These are phyloP conservation scores for Conticribra guillardii DNA, from an alignment of 108 stramenopile genomes.

Conservation along the genomic window DNA sequence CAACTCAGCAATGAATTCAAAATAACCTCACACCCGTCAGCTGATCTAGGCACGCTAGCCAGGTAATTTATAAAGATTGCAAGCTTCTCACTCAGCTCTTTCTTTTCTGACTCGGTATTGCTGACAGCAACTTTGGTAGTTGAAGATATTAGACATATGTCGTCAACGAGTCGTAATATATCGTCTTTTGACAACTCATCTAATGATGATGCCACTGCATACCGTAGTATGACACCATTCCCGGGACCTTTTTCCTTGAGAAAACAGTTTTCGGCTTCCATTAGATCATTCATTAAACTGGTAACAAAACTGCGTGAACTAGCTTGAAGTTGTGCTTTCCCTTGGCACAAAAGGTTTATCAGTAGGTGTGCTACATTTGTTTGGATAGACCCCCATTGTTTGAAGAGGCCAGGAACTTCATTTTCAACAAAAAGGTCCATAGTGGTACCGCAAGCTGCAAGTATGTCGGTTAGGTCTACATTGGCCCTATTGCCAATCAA, in stretches of 20 bases:
- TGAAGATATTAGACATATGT: conserved; percentile 3
- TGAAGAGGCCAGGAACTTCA: neutral
- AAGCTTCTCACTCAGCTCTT: conserved; percentile 7
- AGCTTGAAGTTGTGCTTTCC: neutral
- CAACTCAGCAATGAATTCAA: conserved; percentile 14
- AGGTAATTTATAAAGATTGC: conserved; percentile 21
- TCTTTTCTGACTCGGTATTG: conserved; percentile 2
- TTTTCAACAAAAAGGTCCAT: neutral
- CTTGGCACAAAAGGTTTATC: conserved; percentile 1
- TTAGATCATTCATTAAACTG: conserved; percentile 17
- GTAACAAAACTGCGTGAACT: conserved; percentile 16
- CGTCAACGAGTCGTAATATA: conserved; percentile 18
- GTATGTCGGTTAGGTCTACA: conserved; percentile 18
- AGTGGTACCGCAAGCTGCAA: neutral
- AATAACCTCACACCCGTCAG: conserved; percentile 26
- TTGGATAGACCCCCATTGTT: conserved; percentile 4
- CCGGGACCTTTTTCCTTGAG: conserved; percentile 5
- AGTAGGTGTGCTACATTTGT: conserved; percentile 12
- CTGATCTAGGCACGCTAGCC: conserved; percentile 16
- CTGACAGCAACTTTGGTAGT: too few species aligned
- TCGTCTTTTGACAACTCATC: conserved; percentile 29
- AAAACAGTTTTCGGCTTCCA: conserved; percentile 17
- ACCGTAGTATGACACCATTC: neutral
- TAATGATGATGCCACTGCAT: conserved; percentile 22
- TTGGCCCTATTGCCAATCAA: conserved; percentile 23